Evolutionary conservation across 257 asterid species (phyloP).

Genomic region (Fraxinus quadrangulata): DNA sequence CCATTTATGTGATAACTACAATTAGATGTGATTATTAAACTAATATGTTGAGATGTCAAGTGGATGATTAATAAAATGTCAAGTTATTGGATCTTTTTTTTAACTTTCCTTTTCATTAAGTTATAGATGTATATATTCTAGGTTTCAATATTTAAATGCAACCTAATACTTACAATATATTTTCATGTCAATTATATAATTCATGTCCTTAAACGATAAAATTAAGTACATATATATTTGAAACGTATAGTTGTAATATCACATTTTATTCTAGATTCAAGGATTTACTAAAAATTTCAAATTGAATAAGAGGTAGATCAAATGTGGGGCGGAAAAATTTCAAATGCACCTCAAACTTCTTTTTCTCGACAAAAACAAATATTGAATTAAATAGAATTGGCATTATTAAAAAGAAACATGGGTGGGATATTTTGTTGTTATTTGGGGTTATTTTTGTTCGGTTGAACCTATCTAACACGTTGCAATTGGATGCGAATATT

Average conservation of each 20-base stretch:
- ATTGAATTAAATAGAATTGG: background rate
- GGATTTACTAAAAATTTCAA: background rate
- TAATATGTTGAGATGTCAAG: background rate
- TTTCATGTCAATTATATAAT: background rate
- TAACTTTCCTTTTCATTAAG: background rate
- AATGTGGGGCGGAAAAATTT: background rate
- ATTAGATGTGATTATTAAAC: slow-evolving; percentile 1
- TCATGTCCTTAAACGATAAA: background rate
- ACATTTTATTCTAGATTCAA: background rate
- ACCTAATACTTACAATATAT: background rate
- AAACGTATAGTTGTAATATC: background rate
- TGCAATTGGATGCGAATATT: background rate
- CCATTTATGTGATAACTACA: background rate
- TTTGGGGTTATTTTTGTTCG: background rate
- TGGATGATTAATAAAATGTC: background rate
- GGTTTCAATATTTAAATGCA: too few species aligned
- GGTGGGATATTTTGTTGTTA: background rate
- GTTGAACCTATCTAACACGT: background rate
- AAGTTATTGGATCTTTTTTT: background rate
- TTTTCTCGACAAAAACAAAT: too few species aligned
- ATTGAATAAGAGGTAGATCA: background rate
- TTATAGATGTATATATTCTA: background rate
- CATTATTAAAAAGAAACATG: too few species aligned
- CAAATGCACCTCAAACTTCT: too few species aligned
- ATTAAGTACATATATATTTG: background rate